Conservation (phyloP, 306 rosid species). For the Pueraria montana region DNA sequence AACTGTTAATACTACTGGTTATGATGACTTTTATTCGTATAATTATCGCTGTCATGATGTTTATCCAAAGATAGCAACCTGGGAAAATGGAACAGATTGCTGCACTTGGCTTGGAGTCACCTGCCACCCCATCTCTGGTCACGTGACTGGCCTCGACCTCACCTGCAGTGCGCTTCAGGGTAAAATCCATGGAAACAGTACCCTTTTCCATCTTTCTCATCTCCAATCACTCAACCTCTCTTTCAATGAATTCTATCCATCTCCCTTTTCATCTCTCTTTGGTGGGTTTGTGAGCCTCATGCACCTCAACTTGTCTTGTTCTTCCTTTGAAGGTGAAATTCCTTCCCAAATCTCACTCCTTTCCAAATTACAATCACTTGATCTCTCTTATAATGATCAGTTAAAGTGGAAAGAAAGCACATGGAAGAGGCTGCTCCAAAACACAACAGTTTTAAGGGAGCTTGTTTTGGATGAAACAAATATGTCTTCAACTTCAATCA, state of each 20-base stretch:
- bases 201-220: not conserved
- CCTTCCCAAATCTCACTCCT: conserved; percentile 10
- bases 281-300: too few relatives aligned
- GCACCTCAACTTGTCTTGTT: not conserved
- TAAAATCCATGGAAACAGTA: not conserved
- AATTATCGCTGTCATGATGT: too few relatives aligned
- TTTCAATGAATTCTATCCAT: too few relatives aligned
- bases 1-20: too few relatives aligned
- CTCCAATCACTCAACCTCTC: not conserved
- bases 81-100: conserved; percentile 2
- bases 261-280: too few relatives aligned
- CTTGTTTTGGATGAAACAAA: not conserved
- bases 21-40: too few relatives aligned
- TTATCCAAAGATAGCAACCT: not conserved
- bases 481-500: too few relatives aligned
- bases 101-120: conserved; percentile 33
- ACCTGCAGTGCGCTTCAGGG: not conserved
- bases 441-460: not conserved
- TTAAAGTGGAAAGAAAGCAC: not conserved
- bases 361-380: conserved; percentile 10
- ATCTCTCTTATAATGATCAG: not conserved
- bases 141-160: not conserved
- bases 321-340: conserved; percentile 21
- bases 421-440: not conserved
- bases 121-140: not conserved